A percentile compares a stretch with the other conserved stretches of the same genome.
Conservation (phyloP, 129 eudicot species). For the Pulicaria dysenterica region DNA sequence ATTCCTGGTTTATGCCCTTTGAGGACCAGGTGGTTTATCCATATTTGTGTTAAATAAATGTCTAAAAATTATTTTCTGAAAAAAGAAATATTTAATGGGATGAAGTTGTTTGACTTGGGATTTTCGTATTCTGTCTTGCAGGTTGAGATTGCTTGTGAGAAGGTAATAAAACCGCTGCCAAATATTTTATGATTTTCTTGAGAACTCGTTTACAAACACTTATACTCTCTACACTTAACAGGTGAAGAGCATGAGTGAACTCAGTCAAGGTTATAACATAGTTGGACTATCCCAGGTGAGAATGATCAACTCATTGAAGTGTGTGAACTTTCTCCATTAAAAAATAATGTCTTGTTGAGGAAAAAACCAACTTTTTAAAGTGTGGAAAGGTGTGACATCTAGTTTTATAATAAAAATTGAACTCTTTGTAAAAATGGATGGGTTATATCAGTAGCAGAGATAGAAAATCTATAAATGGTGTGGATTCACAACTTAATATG, state of each 20-base stretch:
- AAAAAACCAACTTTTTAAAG: not conserved
- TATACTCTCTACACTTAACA: constrained; percentile 34
- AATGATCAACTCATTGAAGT: not conserved
- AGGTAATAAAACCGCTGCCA: constrained; percentile 53
- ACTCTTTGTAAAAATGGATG: not conserved
- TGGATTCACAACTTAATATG: not conserved
- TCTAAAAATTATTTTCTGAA: not conserved
- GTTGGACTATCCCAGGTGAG: constrained; percentile 95
- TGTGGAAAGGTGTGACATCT: not conserved
- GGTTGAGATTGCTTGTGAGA: constrained; percentile 80
- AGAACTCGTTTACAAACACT: not conserved
- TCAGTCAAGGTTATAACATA: constrained; percentile 76
- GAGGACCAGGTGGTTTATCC: constrained; percentile 51
- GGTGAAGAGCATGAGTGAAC: constrained; percentile 92
- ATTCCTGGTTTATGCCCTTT: constrained; percentile 96
- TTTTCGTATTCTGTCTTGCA: constrained; percentile 35
- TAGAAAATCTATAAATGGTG: not conserved
- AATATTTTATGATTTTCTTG: not conserved
- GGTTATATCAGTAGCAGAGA: not conserved
- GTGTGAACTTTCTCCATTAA: constrained; percentile 10
- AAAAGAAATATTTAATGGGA: not conserved
- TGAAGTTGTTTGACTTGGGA: constrained; percentile 22
- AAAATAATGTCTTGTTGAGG: not conserved
- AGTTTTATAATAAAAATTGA: not conserved
- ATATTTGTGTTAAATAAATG: not conserved